Base-by-base conservation (phyloP, 257 asterid genomes). In the Asclepias syriaca region DNA sequence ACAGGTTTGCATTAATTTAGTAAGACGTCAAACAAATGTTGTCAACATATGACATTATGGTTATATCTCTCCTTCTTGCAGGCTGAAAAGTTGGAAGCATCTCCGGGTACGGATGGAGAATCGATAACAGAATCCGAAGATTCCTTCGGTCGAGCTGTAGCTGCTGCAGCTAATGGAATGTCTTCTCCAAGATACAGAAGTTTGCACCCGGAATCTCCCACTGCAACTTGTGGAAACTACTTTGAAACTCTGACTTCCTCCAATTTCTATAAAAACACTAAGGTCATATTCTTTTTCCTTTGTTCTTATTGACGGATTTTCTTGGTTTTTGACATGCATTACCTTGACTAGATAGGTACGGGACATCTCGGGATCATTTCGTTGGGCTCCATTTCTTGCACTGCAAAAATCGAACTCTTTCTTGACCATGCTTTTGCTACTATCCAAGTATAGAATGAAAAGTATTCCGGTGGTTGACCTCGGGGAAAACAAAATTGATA, bases 331-430 rank as follows among this genome's bases (percentile, higher is more conserved):
- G 10, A 22, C 61, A 2, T 75, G 75, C 22, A 50, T 74, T 65
- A 8, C 37, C 67, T 19, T 72, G 68, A 71, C 64, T 66, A 64
- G 75, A 65, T 87, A 95, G 99, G 99, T 95, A 37, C 89, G 90
- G 45, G 98, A 95, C 74, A 95, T 95, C 60, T 81, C 99, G 9
- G 99, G 98, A 76, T 86, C 94, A 48, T 95, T 95, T 71, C 97
- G 99, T 43, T 95, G 98, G 99, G 99, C 99, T 46, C 99, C 99
- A 2, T 95, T 92, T 83, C 96, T 92, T 5, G 99, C 99, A 1
- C 76, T 95, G 87, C 99, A 95, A 85, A 87, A 84, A 49, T 77
- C 96, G 0, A 95, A 95, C 90, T 95, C 99, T 2, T 92, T 95
- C 75, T 77, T 95, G 77, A 95, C 99, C 9, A 92, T 95, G 99